These are phyloP conservation scores for Metschnikowia lachancei DNA, from an alignment of 805 yeast genomes.

Conservation along the genomic window DNA sequence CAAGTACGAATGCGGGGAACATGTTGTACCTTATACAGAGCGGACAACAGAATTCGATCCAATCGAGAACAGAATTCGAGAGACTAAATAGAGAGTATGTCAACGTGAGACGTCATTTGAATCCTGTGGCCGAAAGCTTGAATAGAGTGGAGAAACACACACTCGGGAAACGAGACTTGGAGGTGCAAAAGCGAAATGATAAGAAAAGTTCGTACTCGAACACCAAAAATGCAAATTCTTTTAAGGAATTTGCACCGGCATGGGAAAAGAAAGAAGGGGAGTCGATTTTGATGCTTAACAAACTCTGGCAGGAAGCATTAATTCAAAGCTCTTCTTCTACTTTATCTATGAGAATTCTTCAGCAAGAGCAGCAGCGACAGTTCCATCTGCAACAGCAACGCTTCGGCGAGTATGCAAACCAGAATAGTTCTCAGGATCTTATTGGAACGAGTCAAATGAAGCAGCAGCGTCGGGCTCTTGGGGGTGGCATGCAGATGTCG, in stretches of 20 bases:
- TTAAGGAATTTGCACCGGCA: slow-evolving; percentile 33
- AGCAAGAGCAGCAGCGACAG: slow-evolving; percentile 15
- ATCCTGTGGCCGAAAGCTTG: slow-evolving; percentile 67
- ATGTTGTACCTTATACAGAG: slow-evolving; percentile 23
- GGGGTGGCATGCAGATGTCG: not conserved
- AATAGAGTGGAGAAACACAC: slow-evolving; percentile 42
- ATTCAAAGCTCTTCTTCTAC: slow-evolving; percentile 19
- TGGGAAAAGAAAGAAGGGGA: slow-evolving; percentile 35
- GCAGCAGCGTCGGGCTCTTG: slow-evolving; percentile 6
- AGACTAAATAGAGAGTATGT: slow-evolving; percentile 71
- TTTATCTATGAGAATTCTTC: slow-evolving; percentile 11
- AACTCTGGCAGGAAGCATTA: slow-evolving; percentile 43
- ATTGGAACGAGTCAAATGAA: slow-evolving; percentile 7
- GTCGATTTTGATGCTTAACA: slow-evolving; percentile 24
- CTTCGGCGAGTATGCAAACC: slow-evolving; percentile 3
- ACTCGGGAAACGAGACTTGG: slow-evolving; percentile 20
- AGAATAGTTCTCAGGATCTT: slow-evolving; percentile 5
- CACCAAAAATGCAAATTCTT: slow-evolving; percentile 27
- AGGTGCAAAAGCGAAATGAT: slow-evolving; percentile 24
- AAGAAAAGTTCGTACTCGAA: slow-evolving; percentile 12
- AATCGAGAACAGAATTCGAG: slow-evolving; percentile 73
- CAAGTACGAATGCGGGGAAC: slow-evolving; percentile 9
- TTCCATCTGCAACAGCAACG: slow-evolving; percentile 8
- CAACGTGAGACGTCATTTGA: slow-evolving; percentile 63
- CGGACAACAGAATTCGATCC: slow-evolving; percentile 48